Evolutionary conservation across 179 eudicot species (phyloP), one percentile per base, ranked within the genome.

Genomic region (Monotropa hypopitys): DNA sequence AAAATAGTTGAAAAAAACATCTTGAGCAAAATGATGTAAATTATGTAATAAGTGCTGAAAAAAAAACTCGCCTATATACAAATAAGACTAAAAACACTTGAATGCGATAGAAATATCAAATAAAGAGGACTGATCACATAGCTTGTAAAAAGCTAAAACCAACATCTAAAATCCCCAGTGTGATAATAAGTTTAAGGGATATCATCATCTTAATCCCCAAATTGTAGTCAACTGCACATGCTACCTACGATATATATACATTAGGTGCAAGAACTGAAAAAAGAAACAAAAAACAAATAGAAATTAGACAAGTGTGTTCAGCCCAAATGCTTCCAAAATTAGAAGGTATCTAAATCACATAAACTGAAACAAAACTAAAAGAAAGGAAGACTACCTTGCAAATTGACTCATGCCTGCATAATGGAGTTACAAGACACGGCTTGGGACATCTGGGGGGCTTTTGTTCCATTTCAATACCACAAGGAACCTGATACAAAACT

Each of bases 391-490:
- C 50, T 78, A 95, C 99, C 99, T 95, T 95, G 80, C 78, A 77
- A 79, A 3, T 89, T 47, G 90, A 65, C 28, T 74, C 82, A 83
- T 95, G 99, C 83, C 91, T 90, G 86, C 99, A 95, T 62, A 95
- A 83, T 73, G 92, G 92, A 79, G 83, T 77, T 80, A 91, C 74
- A 73, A 61, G 82, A 81, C 99, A 95, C 62, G 73, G 86, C 85
- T 95, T 91, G 28, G 85, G 90, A 80, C 99, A 95, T 80, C 84
- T 96, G 61, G 99, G 99, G 66, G 99, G 99, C 79, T 90, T 93
- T 82, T 95, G 99, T 47, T 88, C 90, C 66, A 75, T 86, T 85
- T 95, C 99, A 72, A 93, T 90, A 76, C 99, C 99, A 85, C 99
- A 95, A 77, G 98, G 99, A 73, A 95, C 99, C 99, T 95, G 89